These are phyloP conservation scores for Heterobasidion annosum DNA, from an alignment of 1,284 basidiomycete genomes.

Conservation along the genomic window DNA sequence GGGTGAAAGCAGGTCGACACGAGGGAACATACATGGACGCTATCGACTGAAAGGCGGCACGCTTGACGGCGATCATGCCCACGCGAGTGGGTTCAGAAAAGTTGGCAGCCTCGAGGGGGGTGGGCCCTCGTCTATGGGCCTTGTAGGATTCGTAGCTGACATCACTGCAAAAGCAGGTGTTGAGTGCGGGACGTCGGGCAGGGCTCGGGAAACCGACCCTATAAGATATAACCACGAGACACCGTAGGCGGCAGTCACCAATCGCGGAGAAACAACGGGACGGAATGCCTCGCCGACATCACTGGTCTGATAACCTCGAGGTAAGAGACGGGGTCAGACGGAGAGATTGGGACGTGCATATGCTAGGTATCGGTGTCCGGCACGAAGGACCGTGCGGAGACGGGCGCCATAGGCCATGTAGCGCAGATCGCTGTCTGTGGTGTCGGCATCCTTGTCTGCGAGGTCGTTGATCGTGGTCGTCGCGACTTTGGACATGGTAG, in stretches of 20 bases:
- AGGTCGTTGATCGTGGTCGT: constrained; percentile 43
- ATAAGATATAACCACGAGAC: constrained; percentile 78
- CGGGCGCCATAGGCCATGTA: constrained; percentile 77
- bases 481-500: constrained; percentile 24
- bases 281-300: constrained; percentile 92
- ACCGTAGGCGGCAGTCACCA: constrained; percentile 82
- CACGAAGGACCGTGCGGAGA: constrained; percentile 67
- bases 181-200: not conserved
- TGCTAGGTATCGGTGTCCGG: constrained; percentile 71
- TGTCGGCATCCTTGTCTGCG: constrained; percentile 54
- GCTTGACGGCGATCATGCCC: constrained; percentile 63
- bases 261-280: constrained; percentile 71
- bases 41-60: constrained; percentile 81
- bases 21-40: constrained; percentile 66
- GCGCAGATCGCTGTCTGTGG: constrained; percentile 52
- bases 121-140: constrained; percentile 65
- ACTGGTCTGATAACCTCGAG: constrained; percentile 46
- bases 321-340: constrained; percentile 10
- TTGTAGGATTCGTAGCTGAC: constrained; percentile 92
- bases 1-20: not conserved
- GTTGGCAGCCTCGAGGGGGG: constrained; percentile 63
- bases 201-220: constrained; percentile 30
- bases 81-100: constrained; percentile 73
- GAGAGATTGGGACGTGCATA: constrained; percentile 45
- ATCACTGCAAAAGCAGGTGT: constrained; percentile 45